Percentiles rank a stretch among this genome's conserved stretches.
These are phyloP conservation scores for Mycena polygramma DNA, from an alignment of 768 basidiomycete genomes.

Conservation along the genomic window DNA sequence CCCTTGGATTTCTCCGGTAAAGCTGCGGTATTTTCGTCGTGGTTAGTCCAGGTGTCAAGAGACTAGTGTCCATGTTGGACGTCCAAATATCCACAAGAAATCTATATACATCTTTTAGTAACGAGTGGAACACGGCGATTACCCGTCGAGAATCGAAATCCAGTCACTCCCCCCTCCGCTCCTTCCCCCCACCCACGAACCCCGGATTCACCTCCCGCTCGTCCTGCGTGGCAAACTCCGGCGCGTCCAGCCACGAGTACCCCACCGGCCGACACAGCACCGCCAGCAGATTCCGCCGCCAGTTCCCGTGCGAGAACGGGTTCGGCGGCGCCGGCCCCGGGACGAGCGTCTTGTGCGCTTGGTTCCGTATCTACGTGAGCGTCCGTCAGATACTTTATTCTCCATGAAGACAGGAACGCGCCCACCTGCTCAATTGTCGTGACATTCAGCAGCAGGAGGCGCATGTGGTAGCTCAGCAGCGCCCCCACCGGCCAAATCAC, in stretches of 20 bases:
- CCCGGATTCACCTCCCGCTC: constrained; percentile 83
- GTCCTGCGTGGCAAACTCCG: constrained; percentile 75
- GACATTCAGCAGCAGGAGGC: constrained; percentile 86
- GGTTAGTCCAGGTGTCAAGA: too few relatives aligned
- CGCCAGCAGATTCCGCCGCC: constrained; percentile 79
- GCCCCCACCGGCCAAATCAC: constrained; percentile 89
- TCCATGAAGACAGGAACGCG: not conserved
- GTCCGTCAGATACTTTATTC: not conserved
- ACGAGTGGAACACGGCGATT: too few relatives aligned
- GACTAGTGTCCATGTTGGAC: too few relatives aligned
- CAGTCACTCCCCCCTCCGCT: not conserved
- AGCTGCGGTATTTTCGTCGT: too few relatives aligned
- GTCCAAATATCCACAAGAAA: too few relatives aligned
- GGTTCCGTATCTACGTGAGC: constrained; percentile 78
- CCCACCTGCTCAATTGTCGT: constrained; percentile 95
- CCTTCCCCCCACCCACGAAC: not conserved
- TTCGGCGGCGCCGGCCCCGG: constrained; percentile 80
- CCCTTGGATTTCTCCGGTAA: too few relatives aligned
- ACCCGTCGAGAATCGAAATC: too few relatives aligned
- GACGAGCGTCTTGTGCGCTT: constrained; percentile 80
- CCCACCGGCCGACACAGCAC: constrained; percentile 86
- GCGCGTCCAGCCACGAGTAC: constrained; percentile 82
- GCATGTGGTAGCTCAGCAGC: constrained; percentile 85
- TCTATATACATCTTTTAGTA: too few relatives aligned
- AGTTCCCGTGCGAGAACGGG: constrained; percentile 87